These are phyloP conservation scores for Staphylotrichum longicolle DNA, from an alignment of 495 filamentous ascomycete species.

Conservation along the genomic window DNA sequence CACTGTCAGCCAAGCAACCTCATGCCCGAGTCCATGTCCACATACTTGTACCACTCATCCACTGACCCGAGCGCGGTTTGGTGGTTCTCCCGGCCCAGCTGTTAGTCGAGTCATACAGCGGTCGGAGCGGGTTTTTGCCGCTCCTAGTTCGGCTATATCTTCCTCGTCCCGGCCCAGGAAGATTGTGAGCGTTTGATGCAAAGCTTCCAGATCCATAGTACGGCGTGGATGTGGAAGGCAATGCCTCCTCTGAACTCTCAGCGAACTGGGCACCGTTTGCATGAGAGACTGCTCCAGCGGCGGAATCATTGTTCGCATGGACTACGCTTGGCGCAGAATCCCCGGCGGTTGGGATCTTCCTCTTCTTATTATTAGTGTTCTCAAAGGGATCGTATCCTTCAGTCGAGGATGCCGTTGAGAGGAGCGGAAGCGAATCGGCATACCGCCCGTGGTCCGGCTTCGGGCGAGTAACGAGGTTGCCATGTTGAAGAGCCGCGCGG, in stretches of 20 bases:
- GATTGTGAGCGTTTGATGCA: conserved; percentile 56
- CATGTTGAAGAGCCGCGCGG: conserved; percentile 29
- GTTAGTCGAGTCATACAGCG: conserved; percentile 51
- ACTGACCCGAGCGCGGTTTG: conserved; percentile 46
- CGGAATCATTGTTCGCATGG: conserved; percentile 53
- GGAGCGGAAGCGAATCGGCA: conserved; percentile 44
- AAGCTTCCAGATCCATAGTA: conserved; percentile 39
- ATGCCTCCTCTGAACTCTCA: conserved; percentile 38
- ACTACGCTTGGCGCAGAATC: conserved; percentile 53
- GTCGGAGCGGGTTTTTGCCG: conserved; percentile 64
- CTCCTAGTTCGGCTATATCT: conserved; percentile 65
- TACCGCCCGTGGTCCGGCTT: conserved; percentile 39
- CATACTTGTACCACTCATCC: conserved; percentile 46
- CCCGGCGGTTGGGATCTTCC: conserved; percentile 91
- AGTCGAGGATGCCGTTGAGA: conserved; percentile 54
- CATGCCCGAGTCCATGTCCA: conserved; percentile 3
- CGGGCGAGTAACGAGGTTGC: conserved; percentile 29
- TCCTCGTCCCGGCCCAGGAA: conserved; percentile 77
- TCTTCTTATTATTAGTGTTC: conserved; percentile 98
- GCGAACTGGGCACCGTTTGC: conserved; percentile 27
- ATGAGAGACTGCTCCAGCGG: conserved; percentile 23
- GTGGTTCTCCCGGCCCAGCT: conserved; percentile 50
- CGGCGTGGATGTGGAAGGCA: conserved; percentile 34
- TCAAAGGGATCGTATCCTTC: conserved; percentile 98
- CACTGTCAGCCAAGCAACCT: conserved; percentile 7